These are phyloP conservation scores for Cupressus sempervirens DNA, from an alignment of 75 land plant species.

Conservation along the genomic window DNA sequence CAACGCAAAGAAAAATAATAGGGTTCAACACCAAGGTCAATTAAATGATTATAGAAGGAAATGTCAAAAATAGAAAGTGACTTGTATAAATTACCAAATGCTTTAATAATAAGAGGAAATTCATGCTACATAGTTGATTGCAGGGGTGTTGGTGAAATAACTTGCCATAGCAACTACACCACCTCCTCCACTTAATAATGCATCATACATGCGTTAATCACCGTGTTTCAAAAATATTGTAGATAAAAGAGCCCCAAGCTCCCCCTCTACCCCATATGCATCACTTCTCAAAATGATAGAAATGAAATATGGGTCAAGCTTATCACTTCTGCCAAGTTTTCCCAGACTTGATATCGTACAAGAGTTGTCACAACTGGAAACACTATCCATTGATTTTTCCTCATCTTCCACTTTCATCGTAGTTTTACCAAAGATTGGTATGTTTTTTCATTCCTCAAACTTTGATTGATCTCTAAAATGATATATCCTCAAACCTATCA, in stretches of 20 bases:
- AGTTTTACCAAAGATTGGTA: neutral
- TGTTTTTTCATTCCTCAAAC: neutral
- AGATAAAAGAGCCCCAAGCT: slow-evolving; percentile 77
- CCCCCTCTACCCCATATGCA: slow-evolving; percentile 92
- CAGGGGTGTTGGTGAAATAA: slow-evolving; percentile 50
- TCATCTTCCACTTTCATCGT: slow-evolving; percentile 22
- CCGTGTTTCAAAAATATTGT: slow-evolving; percentile 91
- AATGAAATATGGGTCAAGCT: slow-evolving; percentile 51
- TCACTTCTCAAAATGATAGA: slow-evolving; percentile 67
- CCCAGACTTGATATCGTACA: slow-evolving; percentile 13
- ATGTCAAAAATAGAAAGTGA: slow-evolving; percentile 65
- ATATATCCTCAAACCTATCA: slow-evolving; percentile 67
- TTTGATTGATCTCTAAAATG: slow-evolving; percentile 17
- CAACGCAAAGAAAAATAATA: slow-evolving; percentile 90
- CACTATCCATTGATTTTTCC: neutral
- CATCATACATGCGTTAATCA: slow-evolving; percentile 89
- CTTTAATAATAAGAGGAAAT: slow-evolving; percentile 67
- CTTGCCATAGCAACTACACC: slow-evolving; percentile 68
- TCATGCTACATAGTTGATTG: slow-evolving; percentile 29
- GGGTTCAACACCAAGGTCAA: slow-evolving; percentile 87
- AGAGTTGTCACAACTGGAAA: slow-evolving; percentile 1
- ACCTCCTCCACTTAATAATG: slow-evolving; percentile 66
- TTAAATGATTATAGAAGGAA: slow-evolving; percentile 72
- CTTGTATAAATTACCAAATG: slow-evolving; percentile 69
- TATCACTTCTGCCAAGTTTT: slow-evolving; percentile 30